Evolutionary conservation across 169 alveolate genomes (phyloP).

Genomic region (Plasmodium falciparum): DNA sequence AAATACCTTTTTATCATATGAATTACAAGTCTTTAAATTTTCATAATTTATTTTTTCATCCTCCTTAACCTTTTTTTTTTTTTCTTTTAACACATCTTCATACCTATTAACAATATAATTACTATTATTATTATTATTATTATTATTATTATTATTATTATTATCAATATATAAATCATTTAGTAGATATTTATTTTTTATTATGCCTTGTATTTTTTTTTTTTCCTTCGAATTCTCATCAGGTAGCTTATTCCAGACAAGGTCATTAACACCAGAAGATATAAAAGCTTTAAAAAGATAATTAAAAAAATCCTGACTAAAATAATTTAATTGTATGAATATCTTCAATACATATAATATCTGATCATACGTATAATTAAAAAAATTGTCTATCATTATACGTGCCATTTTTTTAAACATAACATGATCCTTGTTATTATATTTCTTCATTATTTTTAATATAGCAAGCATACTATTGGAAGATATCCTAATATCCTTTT

Average conservation of each 20-base stretch:
- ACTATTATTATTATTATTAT: not conserved
- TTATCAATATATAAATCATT: not conserved
- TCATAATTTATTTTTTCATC: too few relatives aligned
- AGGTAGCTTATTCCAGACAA: not conserved
- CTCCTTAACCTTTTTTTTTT: too few relatives aligned
- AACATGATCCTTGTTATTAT: slow-evolving; percentile 20
- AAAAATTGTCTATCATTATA: slow-evolving; percentile 15
- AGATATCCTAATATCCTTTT: not conserved
- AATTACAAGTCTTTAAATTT: too few relatives aligned
- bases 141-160: not conserved
- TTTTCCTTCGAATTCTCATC: not conserved
- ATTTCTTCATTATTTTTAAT: slow-evolving; percentile 39
- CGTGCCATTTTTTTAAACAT: slow-evolving; percentile 13
- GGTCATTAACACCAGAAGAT: not conserved
- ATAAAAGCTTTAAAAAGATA: slow-evolving; percentile 36
- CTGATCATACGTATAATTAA: slow-evolving; percentile 32
- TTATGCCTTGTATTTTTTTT: too few relatives aligned
- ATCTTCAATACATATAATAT: slow-evolving; percentile 38
- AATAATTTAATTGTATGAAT: slow-evolving; percentile 27
- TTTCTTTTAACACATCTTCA: not conserved
- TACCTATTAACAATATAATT: not conserved
- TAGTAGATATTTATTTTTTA: not conserved
- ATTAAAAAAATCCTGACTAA: slow-evolving; percentile 37
- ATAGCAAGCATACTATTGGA: slow-evolving; percentile 17
- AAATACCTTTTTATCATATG: too few relatives aligned